Percentiles rank a stretch among this genome's conserved stretches.
Conservation (phyloP, 2,329 filamentous ascomycete species). For the Atkinsonella texensis region DNA sequence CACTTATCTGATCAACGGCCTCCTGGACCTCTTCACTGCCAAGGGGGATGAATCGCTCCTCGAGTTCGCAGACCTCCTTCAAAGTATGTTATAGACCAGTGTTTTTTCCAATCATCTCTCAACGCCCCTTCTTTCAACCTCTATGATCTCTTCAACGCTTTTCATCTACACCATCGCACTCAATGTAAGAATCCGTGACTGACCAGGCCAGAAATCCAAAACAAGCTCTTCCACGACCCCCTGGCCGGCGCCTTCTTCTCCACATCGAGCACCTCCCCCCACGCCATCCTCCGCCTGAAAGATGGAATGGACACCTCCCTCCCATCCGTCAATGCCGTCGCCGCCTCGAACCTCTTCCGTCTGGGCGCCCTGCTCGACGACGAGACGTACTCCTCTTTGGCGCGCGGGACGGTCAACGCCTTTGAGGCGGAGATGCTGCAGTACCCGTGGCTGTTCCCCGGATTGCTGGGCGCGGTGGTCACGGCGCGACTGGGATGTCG, state of each 20-base stretch:
- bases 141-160: too few relatives aligned
- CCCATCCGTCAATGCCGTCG: constrained; percentile 79
- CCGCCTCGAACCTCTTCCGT: constrained; percentile 78
- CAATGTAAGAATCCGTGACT: too few relatives aligned
- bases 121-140: neutral
- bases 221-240: constrained; percentile 64
- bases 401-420: constrained; percentile 63
- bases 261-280: constrained; percentile 47
- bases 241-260: constrained; percentile 60
- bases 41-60: constrained; percentile 68
- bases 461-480: constrained; percentile 65
- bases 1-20: constrained; percentile 71
- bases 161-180: too few relatives aligned
- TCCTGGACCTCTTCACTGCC: constrained; percentile 73
- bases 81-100: constrained; percentile 42
- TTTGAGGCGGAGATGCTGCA: constrained; percentile 90
- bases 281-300: constrained; percentile 77
- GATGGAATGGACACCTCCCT: constrained; percentile 90
- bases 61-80: constrained; percentile 69
- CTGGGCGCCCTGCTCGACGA: constrained; percentile 60
- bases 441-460: constrained; percentile 84
- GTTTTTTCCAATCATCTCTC: neutral
- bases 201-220: constrained; percentile 50
- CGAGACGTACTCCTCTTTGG: constrained; percentile 48
- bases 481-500: constrained; percentile 58